Percentiles rank a stretch among this genome's conserved stretches.
Conservation (phyloP, 805 yeast species). For the Limtongia smithiae region DNA sequence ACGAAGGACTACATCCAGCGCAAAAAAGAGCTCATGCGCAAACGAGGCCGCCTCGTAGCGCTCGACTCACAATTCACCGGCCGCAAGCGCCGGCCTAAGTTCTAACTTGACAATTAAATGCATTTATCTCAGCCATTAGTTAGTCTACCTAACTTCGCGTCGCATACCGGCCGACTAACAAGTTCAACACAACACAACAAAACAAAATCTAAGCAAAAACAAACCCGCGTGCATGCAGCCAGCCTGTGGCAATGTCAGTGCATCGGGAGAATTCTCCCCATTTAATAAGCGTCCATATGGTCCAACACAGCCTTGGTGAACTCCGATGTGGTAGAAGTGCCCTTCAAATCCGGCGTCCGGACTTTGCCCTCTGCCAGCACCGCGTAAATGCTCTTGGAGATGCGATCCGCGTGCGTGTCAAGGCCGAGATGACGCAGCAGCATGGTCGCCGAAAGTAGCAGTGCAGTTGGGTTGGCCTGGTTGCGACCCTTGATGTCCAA, state of each 20-base stretch:
- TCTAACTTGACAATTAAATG: slow-evolving; percentile 41
- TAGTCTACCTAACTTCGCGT: no score
- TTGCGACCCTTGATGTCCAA: slow-evolving; percentile 91
- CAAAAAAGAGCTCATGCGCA: slow-evolving; percentile 90
- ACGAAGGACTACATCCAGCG: slow-evolving; percentile 77
- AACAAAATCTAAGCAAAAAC: not conserved
- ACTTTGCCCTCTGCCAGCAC: slow-evolving; percentile 84
- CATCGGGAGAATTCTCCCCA: no score
- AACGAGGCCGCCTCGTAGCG: slow-evolving; percentile 84
- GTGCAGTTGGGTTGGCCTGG: slow-evolving; percentile 97
- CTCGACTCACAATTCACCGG: slow-evolving; percentile 89
- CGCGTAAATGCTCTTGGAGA: slow-evolving; percentile 82
- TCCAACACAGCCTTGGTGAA: slow-evolving; percentile 84
- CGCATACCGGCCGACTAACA: no score
- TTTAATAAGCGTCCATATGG: slow-evolving; percentile 25
- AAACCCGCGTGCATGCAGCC: no score
- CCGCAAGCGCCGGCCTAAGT: slow-evolving; percentile 67
- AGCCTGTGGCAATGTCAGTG: no score
- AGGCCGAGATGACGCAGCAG: slow-evolving; percentile 94
- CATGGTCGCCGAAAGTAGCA: slow-evolving; percentile 87
- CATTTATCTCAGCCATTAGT: no score
- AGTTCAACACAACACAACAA: not conserved
- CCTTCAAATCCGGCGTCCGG: slow-evolving; percentile 90
- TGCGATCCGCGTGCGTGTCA: slow-evolving; percentile 76
- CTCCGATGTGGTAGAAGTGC: slow-evolving; percentile 82